Evolutionary conservation across 163 green algal species (phyloP).

Genomic region (Scenedesmus sp.): DNA sequence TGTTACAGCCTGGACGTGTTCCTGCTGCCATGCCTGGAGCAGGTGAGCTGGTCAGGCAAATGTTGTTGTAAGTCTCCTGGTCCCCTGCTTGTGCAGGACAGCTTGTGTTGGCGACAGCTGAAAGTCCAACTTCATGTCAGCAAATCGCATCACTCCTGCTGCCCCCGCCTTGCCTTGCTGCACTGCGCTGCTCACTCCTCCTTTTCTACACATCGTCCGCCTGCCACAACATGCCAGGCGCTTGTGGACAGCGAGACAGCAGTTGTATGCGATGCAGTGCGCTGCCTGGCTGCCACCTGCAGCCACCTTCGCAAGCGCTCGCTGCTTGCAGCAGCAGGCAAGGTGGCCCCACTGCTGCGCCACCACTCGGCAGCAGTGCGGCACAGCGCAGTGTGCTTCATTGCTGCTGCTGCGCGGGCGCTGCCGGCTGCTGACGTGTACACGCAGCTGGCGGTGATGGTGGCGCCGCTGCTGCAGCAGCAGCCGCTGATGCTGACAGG

Average conservation of each 20-base stretch:
- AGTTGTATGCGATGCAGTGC: constrained; percentile 80
- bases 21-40: constrained; percentile 92
- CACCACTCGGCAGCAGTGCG: constrained; percentile 62
- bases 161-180: too few relatives aligned
- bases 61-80: too few relatives aligned
- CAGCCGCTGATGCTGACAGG: constrained; percentile 64
- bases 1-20: constrained; percentile 82
- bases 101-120: too few relatives aligned
- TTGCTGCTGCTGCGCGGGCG: constrained; percentile 65
- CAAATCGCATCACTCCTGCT: too few relatives aligned
- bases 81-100: too few relatives aligned
- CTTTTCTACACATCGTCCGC: too few relatives aligned
- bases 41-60: constrained; percentile 52
- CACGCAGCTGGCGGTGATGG: constrained; percentile 70
- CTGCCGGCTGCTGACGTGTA: constrained; percentile 75
- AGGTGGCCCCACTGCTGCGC: constrained; percentile 68
- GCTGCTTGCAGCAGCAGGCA: constrained; percentile 71
- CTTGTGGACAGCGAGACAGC: constrained; percentile 70
- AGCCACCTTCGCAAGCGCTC: constrained; percentile 72
- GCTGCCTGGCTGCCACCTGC: constrained; percentile 73
- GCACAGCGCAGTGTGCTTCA: constrained; percentile 69
- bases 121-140: too few relatives aligned
- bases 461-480: constrained; percentile 49
- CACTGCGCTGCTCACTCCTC: too few relatives aligned
- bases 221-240: too few relatives aligned